A percentile compares a stretch with the other conserved stretches of the same genome.
phyloP scores from a whole-genome alignment of 2,329 filamentous ascomycete species.

The Colletotrichum eremochloae region DNA sequence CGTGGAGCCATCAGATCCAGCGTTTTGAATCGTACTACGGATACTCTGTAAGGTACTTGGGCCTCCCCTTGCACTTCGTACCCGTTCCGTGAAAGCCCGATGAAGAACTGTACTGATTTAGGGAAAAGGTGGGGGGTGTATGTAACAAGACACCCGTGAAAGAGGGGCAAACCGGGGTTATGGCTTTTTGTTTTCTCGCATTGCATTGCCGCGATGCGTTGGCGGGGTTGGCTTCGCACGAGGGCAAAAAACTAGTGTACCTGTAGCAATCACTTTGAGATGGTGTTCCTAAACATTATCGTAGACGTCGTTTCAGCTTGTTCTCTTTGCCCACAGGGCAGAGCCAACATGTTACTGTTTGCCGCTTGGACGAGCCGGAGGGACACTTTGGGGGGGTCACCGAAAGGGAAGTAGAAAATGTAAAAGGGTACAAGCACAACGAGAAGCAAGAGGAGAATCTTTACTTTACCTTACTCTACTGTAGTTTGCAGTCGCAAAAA shows the following conservation, averaged over 20 bases:
- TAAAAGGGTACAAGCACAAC: neutral
- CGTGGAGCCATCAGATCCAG: neutral
- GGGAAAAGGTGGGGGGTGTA: neutral
- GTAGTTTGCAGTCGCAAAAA: neutral
- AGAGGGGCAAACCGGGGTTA: neutral
- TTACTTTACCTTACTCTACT: neutral
- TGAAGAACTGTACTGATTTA: constrained; percentile 5
- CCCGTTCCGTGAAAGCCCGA: constrained; percentile 41
- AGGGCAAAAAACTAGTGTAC: neutral
- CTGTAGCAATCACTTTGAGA: neutral
- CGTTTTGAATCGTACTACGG: neutral
- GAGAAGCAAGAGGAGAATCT: neutral
- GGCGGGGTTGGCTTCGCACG: neutral
- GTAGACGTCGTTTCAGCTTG: constrained; percentile 32
- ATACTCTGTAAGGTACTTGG: neutral
- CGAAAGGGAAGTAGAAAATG: neutral
- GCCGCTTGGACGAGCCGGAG: neutral
- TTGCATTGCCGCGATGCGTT: constrained; percentile 35
- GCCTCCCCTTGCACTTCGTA: constrained; percentile 3
- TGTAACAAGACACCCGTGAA: neutral
- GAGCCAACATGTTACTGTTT: neutral
- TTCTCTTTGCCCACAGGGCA: constrained; percentile 3
- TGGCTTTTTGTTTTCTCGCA: constrained; percentile 34
- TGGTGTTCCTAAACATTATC: constrained; percentile 35
- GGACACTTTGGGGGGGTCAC: neutral